Evolutionary conservation across 768 basidiomycete genomes (phyloP), one percentile per base, ranked within the genome.

Genomic region (Psilocybe azurescens): DNA sequence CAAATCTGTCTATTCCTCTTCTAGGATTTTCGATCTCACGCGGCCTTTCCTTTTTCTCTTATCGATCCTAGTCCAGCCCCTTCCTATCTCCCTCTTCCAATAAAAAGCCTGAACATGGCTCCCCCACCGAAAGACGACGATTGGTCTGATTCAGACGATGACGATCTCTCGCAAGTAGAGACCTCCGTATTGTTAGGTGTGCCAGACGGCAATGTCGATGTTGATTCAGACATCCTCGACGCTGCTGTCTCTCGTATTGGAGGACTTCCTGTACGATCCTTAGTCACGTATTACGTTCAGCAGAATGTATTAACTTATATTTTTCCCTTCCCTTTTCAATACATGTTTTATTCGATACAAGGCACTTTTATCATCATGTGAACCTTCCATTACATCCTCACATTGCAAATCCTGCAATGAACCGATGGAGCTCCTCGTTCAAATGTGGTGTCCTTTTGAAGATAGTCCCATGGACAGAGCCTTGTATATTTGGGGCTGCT

Each of bases 381-480:
- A 88, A 72, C 90, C 89, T 13, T 70, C 86, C 24, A 74, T 87
- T 65, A 77, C 86, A 59, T 87, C 87, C 28, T 89, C 88, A 5
- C 77, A 81, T 54, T 96, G 94, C 84, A 86, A 83, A 72, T 76
- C 82, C 54, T 97, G 94, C 77, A 79, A 81, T 9, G 74, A 79
- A 18, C 85, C 89, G 0, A 94, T 90, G 92, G 88, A 93, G 65
- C 82, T 97, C 20, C 82, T 95, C 39, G 81, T 92, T 10, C 94
- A 96, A 70, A 82, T 97, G 69, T 95, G 93, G 91, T 95, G 92
- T 73, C 95, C 95, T 0, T 86, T 95, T 67, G 90, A 95, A 70
- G 80, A 89, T 39, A 95, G 92, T 67, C 85, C 89, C 5, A 88
- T 89, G 83, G 94, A 97, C 70, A 84, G 95, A 56, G 90, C 88